phyloP scores from a whole-genome alignment of 306 rosid genomes.

The Amphicarpaea edgeworthii region DNA sequence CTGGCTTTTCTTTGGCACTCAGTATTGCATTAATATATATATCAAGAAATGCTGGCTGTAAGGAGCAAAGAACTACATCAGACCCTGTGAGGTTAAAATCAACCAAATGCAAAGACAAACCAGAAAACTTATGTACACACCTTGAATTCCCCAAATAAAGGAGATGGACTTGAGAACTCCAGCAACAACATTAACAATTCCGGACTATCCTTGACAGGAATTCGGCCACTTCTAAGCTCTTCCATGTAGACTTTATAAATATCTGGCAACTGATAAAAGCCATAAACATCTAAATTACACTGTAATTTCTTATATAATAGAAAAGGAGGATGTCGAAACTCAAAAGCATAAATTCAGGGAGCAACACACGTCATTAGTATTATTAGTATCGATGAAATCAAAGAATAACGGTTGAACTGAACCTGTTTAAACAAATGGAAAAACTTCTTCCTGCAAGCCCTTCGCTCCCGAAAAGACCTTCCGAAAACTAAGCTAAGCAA shows the following conservation, averaged over 20 bases:
- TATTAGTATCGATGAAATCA: not conserved
- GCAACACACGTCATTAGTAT: conserved; percentile 13
- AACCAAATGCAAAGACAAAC: conserved; percentile 5
- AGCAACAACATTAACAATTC: conserved; percentile 71
- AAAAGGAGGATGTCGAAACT: not conserved
- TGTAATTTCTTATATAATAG: not conserved
- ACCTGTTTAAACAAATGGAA: conserved; percentile 83
- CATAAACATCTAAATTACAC: conserved; percentile 15
- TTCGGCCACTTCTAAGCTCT: conserved; percentile 67
- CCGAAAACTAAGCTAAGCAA: conserved; percentile 61
- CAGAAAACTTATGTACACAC: conserved; percentile 43
- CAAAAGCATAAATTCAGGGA: conserved; percentile 12
- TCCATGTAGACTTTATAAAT: conserved; percentile 70
- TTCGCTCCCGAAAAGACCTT: conserved; percentile 67
- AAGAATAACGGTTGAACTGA: conserved; percentile 30
- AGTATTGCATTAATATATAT: conserved; percentile 81
- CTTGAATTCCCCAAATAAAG: conserved; percentile 73
- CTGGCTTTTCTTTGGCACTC: conserved; percentile 84
- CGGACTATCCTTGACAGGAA: conserved; percentile 81
- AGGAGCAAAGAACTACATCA: conserved; percentile 41
- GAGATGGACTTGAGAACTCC: conserved; percentile 67
- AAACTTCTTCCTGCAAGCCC: conserved; percentile 74
- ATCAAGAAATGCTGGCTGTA: conserved; percentile 86
- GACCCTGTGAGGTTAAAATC: conserved; percentile 22
- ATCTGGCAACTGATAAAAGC: conserved; percentile 66